Evolutionary conservation across 2,329 filamentous ascomycete genomes (phyloP), one percentile per base, ranked within the genome.

Genomic region (Escovopsis sp.): DNA sequence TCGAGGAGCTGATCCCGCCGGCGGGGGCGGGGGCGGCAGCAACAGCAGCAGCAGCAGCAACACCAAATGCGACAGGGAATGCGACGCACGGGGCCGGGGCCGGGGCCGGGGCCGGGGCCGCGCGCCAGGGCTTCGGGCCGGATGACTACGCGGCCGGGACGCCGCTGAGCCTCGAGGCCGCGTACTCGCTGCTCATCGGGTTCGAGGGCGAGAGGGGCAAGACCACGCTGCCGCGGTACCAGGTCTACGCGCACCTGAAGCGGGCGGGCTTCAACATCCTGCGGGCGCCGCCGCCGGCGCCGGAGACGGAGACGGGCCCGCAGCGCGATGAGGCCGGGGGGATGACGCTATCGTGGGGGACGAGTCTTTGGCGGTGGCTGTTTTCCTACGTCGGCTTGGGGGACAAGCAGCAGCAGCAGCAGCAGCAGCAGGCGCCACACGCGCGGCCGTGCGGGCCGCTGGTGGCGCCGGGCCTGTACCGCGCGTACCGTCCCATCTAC

Each of bases 81-180:
- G 15, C 15, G 15, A 3, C 28, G 28, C 28, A 6, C 2, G 10
- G 28, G 28, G 28, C 6, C 28, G 10, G 28, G 6, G 28, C 28
- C 28, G 10, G 28, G 6, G 28, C 28, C 28, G 15, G 28, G 6
- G 43, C 45, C 11, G 46, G 51, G 38, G 43, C 44, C 10, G 19
- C 44, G 7, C 36, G 43, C 3, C 51, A 47, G 38, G 48, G 47
- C 10, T 43, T 52, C 26, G 53, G 56, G 10, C 53, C 56, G 2
- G 54, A 63, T 28, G 66, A 69, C 36, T 75, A 77, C 45, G 73
- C 78, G 6, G 64, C 71, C 4, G 82, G 82, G 0, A 60, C 91
- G n/a, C 87, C 89, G 0, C 80, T 98, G 68, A 94, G 85, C 60
- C 64, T 96, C 34, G 85, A 96, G 59, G 88, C 84, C 6, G 87